Evolutionary conservation across 495 filamentous ascomycete genomes (phyloP), one percentile per base, ranked within the genome.

Genomic region (Penicillium parvum): DNA sequence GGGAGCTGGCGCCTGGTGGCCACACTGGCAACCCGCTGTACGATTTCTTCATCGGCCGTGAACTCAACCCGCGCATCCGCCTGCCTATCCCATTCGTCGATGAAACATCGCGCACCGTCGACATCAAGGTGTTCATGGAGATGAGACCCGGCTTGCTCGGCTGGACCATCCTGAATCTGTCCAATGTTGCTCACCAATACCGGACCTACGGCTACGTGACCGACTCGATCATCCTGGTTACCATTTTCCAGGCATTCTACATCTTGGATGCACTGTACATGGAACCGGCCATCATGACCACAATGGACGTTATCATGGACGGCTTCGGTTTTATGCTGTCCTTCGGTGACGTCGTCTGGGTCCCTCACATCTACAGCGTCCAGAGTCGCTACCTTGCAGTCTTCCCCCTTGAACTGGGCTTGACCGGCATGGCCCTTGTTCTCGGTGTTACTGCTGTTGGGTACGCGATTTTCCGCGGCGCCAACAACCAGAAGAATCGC

Each of bases 271-370:
- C 78, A 0, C 76, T 87, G n/a, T 89, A 82, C 68, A 90, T 90
- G 81, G 92, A 98, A 61, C 77, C 88, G 0, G 84, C 91, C 1
- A 83, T 98, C 47, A 73, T 98, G 53, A 97, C 94, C 2, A 96
- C 89, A 7, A 96, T 98, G 66, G 94, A 98, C 63, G 85, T 97
- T 57, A 95, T 83, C 43, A 86, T 82, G 55, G 92, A 98, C 55
- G 94, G 92, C 10, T 96, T 97, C 53, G 94, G 92, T 32, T 88
- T 85, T 63, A 98, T 98, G 92, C 70, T 98, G n/a, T 73, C 86
- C 2, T 97, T 96, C 50, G 92, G 91, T 23, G 92, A 97, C 55
- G 73, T 96, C 3, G 86, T 83, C 52, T 97, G 92, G 94, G 74
- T 96, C 7, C 92, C 92, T 2, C 90, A 96, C 69, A 71, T 85